Evolutionary conservation across 164 flowering plant genomes (phyloP), one percentile per base, ranked within the genome.

Genomic region (Aristolochia fimbriata): DNA sequence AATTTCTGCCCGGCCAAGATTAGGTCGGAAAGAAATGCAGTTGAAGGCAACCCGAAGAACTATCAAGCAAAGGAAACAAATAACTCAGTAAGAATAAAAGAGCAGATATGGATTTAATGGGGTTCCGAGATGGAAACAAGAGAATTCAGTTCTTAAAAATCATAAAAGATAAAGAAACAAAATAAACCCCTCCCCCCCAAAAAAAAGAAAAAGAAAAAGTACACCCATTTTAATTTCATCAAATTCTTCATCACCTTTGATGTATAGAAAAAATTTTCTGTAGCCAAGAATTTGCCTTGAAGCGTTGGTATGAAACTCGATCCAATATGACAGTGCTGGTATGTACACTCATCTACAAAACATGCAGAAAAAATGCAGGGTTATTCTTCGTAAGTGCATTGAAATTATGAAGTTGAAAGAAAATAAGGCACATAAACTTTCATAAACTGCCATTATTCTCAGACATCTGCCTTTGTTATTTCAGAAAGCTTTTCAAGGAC

Each of bases 221-320:
- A 31, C 3, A 7, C 37, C 43, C 43, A 37, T 15, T 22, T 19
- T 9, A 12, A 50, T 16, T 16, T n/a, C 20, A n/a, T 8, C 20
- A 22, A n/a, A 50, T n/a, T 22, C 22, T 10, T 9, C 56, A 52
- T 22, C 48, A 93, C 97, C 92, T 83, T 85, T 50, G 97, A 83
- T 16, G 96, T 90, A 55, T 86, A 72, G 74, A 86, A 88, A 77
- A 93, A 88, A 74, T 93, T 93, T 66, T 93, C 99, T 7, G 97
- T 93, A 14, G 96, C 99, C 75, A 93, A 71, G 65, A 93, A 83
- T 24, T 69, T 86, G 17, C 99, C 99, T 17, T 67, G 82, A 52
- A 90, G 85, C 70, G 79, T 74, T 0, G 99, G 99, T 31, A 82
- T 71, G 70, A 77, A 93, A 51, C 77, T 73, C 47, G 96, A 80